Evolutionary conservation across 2,329 filamentous ascomycete genomes (phyloP).

Genomic region (Metarhizium guizhouense): DNA sequence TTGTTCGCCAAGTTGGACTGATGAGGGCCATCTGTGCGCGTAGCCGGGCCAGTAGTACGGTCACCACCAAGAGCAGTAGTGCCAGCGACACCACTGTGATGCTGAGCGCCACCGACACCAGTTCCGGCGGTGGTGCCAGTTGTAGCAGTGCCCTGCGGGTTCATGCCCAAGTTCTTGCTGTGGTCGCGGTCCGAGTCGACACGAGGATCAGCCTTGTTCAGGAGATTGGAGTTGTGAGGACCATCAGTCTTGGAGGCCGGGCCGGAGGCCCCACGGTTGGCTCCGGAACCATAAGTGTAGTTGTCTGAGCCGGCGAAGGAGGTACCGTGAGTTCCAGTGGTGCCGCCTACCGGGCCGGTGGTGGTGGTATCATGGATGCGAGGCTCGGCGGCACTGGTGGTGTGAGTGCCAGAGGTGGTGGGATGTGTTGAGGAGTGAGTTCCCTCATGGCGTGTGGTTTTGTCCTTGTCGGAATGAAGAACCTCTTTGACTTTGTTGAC

Average conservation of each 20-base stretch:
- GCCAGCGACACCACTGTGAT: background rate
- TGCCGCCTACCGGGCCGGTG: conserved; percentile 13
- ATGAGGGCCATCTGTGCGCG: conserved; percentile 32
- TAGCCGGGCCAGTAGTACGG: conserved; percentile 9
- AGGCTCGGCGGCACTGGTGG: conserved; percentile 38
- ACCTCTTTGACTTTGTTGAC: conserved; percentile 53
- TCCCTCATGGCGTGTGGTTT: conserved; percentile 10
- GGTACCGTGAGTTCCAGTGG: conserved; percentile 9
- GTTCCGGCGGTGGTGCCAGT: conserved; percentile 9
- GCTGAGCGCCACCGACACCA: conserved; percentile 11
- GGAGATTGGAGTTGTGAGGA: conserved; percentile 35
- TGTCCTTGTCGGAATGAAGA: conserved; percentile 33
- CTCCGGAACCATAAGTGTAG: conserved; percentile 22
- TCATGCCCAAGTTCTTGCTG: conserved; percentile 23
- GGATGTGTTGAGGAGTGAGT: conserved; percentile 4
- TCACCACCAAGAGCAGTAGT: conserved; percentile 9
- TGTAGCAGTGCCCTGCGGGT: conserved; percentile 18
- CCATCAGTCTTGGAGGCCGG: conserved; percentile 26
- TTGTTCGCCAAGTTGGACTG: conserved; percentile 35
- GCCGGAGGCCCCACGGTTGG: conserved; percentile 12
- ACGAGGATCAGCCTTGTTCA: conserved; percentile 45
- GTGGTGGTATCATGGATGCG: conserved; percentile 29
- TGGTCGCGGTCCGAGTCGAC: conserved; percentile 43
- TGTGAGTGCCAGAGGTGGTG: conserved; percentile 6
- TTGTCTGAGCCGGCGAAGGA: conserved; percentile 30